phyloP scores from a whole-genome alignment of 1,284 basidiomycete species.

The Pulchroboletus neoregius region DNA sequence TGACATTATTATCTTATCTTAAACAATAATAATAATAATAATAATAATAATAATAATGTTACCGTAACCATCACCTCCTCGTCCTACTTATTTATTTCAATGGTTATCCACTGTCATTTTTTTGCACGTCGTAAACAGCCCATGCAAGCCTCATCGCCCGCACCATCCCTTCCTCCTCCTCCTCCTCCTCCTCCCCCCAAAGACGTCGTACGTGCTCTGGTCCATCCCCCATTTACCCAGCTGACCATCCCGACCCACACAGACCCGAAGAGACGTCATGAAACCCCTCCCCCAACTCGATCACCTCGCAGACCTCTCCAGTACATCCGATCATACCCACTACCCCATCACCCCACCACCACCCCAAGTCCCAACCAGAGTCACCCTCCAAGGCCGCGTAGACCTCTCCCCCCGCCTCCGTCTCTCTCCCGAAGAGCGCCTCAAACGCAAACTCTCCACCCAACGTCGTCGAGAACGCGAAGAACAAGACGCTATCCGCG shows the following conservation, averaged over 20 bases:
- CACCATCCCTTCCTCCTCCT: background rate
- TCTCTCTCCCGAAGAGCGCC: conserved; percentile 41
- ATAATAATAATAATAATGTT: too few species aligned
- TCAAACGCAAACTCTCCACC: conserved; percentile 38
- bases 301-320: conserved; percentile 3
- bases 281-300: conserved; percentile 26
- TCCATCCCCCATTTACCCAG: background rate
- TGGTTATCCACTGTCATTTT: conserved; percentile 16
- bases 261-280: background rate
- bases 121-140: conserved; percentile 17
- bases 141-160: conserved; percentile 5
- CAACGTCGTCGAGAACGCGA: conserved; percentile 45
- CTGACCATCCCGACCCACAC: background rate
- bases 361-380: conserved; percentile 6
- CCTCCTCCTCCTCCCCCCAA: conserved; percentile 28
- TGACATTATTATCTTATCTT: conserved; percentile 13
- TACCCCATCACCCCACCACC: conserved; percentile 7
- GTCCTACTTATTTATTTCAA: conserved; percentile 8
- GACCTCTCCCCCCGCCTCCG: conserved; percentile 4
- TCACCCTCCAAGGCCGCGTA: conserved; percentile 3
- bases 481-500: conserved; percentile 43
- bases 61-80: conserved; percentile 8
- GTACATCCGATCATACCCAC: conserved; percentile 1
- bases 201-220: conserved; percentile 8
- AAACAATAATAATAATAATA: background rate